Base-by-base conservation (phyloP, 805 yeast species). In the Yarrowia alimentaria region DNA sequence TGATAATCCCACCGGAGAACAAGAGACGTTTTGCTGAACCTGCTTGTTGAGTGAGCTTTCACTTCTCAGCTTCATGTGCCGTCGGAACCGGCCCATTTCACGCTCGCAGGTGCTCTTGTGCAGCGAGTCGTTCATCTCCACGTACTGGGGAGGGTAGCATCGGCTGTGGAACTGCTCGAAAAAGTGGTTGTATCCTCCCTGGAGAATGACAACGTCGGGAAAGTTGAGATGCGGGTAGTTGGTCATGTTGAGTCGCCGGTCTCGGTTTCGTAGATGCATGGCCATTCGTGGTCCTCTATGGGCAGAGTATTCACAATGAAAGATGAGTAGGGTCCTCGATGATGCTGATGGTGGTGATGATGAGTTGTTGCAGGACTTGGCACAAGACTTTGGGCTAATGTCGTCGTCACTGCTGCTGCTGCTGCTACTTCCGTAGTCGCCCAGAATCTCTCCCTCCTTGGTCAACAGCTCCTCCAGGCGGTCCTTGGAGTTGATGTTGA, bases 241-340 rank as follows among this genome's bases (percentile, higher is more conserved):
- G 52, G 82, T 80, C 55, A 79, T 73, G 64, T 90, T 89, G 48
- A 79, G 58, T 30, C 76, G 75, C 56, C 99, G 77, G 68, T 93
- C 99, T 58, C 85, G 77, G 54, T 82, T 82, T 55, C 99, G 73
- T 52, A 93, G 73, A 64, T 88, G 89, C 50, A 80, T 72, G 1
- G 98, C 98, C 84, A 93, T 79, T 40, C 83, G 70, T 4, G 99
- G 99, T n/a, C 98, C 96, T 54, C 99, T 74, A 63, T 83, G 87
- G 5, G 94, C 79, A 29, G 94, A 83, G 64, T 88, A 91, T 67
- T 93, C 99, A 68, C 99, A 93, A 67, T 93, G 97, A 71, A 93
- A 91, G 9, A 93, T 74, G 6, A 91, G 64, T 51, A 93, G 68
- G 16, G 72, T 72, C 14, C 70, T 73, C 31, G 58, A 61, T 17